These are phyloP conservation scores for Fistulinella staudtii DNA, from an alignment of 1,284 basidiomycete species.

Conservation along the genomic window DNA sequence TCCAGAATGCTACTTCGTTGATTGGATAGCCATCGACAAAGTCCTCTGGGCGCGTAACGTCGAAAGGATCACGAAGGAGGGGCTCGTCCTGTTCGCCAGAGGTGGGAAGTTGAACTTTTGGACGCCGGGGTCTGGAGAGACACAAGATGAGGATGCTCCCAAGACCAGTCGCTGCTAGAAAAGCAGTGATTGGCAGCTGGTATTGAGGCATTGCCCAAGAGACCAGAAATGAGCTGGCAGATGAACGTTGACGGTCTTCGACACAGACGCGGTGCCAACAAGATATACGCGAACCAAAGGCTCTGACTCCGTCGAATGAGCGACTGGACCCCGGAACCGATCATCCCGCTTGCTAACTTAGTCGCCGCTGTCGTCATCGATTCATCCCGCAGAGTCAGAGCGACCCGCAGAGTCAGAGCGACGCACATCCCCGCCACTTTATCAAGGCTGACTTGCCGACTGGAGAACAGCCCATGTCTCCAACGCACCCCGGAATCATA, in stretches of 20 bases:
- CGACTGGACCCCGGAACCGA: slow-evolving; percentile 25
- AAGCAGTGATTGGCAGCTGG: slow-evolving; percentile 52
- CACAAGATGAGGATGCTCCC: slow-evolving; percentile 45
- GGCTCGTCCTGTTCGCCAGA: slow-evolving; percentile 36
- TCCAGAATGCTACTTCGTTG: slow-evolving; percentile 71
- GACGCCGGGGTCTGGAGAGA: slow-evolving; percentile 40
- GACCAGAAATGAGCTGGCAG: neutral
- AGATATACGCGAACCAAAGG: slow-evolving; percentile 7
- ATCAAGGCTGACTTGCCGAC: no score
- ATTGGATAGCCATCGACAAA: slow-evolving; percentile 73
- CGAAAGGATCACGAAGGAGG: slow-evolving; percentile 63
- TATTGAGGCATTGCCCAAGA: slow-evolving; percentile 51
- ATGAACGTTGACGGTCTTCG: neutral
- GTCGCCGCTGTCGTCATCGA: neutral
- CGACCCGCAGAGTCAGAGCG: no score
- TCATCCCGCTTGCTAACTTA: neutral
- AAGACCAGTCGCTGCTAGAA: slow-evolving; percentile 42
- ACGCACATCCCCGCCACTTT: no score
- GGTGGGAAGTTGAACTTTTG: slow-evolving; percentile 55
- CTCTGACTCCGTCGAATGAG: slow-evolving; percentile 2
- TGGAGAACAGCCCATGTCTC: no score
- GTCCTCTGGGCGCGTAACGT: slow-evolving; percentile 70
- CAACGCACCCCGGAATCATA: no score
- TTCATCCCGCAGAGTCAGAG: no score
- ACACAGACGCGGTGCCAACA: neutral